Base-by-base conservation (phyloP, 2,329 filamentous ascomycete species). In the Aspergillus sojae region DNA sequence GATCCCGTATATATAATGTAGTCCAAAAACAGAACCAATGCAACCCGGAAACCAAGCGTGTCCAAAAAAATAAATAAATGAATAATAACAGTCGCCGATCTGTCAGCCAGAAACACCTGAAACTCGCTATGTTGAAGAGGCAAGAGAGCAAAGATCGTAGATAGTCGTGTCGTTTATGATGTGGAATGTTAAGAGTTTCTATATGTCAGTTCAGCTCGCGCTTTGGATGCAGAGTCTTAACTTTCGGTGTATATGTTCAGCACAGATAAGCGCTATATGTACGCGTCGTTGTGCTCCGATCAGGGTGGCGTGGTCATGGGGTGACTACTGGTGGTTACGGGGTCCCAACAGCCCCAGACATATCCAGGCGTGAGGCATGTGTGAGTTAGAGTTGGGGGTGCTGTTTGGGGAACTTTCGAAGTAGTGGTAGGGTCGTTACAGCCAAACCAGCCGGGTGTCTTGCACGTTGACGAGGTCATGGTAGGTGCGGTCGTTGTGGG, bases 331-430 rank as follows among this genome's bases (percentile, higher is more conserved):
- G 74, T 73, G 3, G 79, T 74, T 2, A 75, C 72, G 21, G 76
- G 61, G 71, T 84, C 79, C 67, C 79, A 74, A 68, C 86, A 88
- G 5, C 86, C 86, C 82, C 84, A 87, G 72, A 88, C 85, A 53
- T 79, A 74, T 4, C 86, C 86, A 1, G 86, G 86, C 2, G 80
- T 84, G 58, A 81, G 69, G 67, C 86, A 88, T 2, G 63, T 73
- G 50, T 65, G 64, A 3, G 68, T 68, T 4, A 55, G 61, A n/a
- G 55, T 61, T 1, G 67, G 62, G n/a, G 69, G 63, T 36, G 67
- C 64, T 1, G 68, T 64, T 30, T 46, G 36, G 23, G 62, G 39
- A 26, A 59, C 57, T 21, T 64, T 68, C 1, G 66, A 62, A 2
- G 66, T 61, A 4, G 69, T 71, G 45, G 68, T 71, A 50, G 68